Percentiles rank a stretch among this genome's conserved stretches.
Evolutionary conservation across 2,329 filamentous ascomycete genomes (phyloP).

Genomic region (Curvularia sp.): DNA sequence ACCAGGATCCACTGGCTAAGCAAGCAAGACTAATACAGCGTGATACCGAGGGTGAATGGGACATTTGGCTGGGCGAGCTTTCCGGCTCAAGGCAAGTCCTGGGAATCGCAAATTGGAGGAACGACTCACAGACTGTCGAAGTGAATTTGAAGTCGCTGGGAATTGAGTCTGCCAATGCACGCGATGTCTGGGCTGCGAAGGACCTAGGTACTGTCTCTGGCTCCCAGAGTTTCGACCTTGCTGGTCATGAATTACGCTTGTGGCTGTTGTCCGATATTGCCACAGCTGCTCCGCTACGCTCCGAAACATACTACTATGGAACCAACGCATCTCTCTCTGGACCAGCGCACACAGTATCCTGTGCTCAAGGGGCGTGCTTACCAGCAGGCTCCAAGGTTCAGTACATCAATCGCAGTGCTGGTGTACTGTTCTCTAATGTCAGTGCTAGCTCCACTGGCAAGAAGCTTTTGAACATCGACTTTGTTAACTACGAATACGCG

Average conservation of each 20-base stretch:
- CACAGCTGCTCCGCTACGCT: slow-evolving; percentile 15
- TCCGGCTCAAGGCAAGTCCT: slow-evolving; percentile 46
- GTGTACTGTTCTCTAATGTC: slow-evolving; percentile 40
- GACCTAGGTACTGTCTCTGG: slow-evolving; percentile 29
- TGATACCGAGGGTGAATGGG: slow-evolving; percentile 49
- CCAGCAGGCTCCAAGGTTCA: slow-evolving; percentile 44
- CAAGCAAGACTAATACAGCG: slow-evolving; percentile 59
- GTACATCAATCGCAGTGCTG: slow-evolving; percentile 37
- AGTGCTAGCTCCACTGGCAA: slow-evolving; percentile 31
- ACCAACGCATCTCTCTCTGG: slow-evolving; percentile 41
- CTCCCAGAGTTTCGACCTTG: slow-evolving; percentile 24
- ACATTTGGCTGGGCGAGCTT: slow-evolving; percentile 50
- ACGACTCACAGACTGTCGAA: slow-evolving; percentile 38
- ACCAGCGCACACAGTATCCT: slow-evolving; percentile 35
- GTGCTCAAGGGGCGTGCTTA: slow-evolving; percentile 36
- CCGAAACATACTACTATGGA: slow-evolving; percentile 41
- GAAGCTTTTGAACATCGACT: slow-evolving; percentile 49
- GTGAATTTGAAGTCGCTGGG: slow-evolving; percentile 44
- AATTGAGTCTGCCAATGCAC: slow-evolving; percentile 44
- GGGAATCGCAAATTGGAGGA: slow-evolving; percentile 50
- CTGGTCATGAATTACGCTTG: slow-evolving; percentile 39
- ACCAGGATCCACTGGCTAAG: slow-evolving; percentile 62
- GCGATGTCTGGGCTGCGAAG: slow-evolving; percentile 48
- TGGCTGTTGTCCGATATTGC: slow-evolving; percentile 48
- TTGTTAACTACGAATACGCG: slow-evolving; percentile 51